These are phyloP conservation scores for Penicillium arizonense DNA, from an alignment of 495 filamentous ascomycete species.

Conservation along the genomic window DNA sequence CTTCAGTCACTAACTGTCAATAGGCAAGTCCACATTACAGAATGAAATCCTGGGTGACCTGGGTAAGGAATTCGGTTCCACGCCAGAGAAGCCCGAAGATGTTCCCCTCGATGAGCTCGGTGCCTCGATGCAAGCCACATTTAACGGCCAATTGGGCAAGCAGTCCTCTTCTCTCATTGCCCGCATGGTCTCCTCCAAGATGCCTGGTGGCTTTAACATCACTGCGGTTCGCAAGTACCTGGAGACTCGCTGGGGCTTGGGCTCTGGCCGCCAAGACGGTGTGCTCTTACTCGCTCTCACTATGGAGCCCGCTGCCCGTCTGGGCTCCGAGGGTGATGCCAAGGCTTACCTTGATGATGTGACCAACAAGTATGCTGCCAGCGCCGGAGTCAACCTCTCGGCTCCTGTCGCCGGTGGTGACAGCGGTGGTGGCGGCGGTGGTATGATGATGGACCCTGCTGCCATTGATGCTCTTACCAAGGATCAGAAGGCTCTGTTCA, in stretches of 20 bases:
- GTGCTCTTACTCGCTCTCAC: slow-evolving; percentile 86
- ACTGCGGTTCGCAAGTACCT: slow-evolving; percentile 91
- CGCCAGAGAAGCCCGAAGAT: slow-evolving; percentile 98
- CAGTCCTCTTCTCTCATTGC: slow-evolving; percentile 93
- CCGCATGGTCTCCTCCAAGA: slow-evolving; percentile 94
- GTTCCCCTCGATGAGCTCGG: slow-evolving; percentile 93
- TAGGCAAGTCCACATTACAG: slow-evolving; percentile 96
- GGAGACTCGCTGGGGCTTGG: slow-evolving; percentile 90
- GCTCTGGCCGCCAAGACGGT: slow-evolving; percentile 84
- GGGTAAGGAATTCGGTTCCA: slow-evolving; percentile 97
- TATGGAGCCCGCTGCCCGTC: slow-evolving; percentile 83
- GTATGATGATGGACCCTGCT: slow-evolving; percentile 99
- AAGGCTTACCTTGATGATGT: slow-evolving; percentile 88
- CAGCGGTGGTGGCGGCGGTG: slow-evolving; percentile 63
- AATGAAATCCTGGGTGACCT: slow-evolving; percentile 95
- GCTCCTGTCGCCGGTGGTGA: slow-evolving; percentile 73
- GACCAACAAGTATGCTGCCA: slow-evolving; percentile 83
- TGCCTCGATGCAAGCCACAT: slow-evolving; percentile 93
- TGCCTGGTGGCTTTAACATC: slow-evolving; percentile 99
- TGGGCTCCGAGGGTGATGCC: slow-evolving; percentile 85
- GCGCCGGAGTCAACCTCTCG: slow-evolving; percentile 81
- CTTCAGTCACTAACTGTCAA: neutral
- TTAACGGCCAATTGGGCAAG: slow-evolving; percentile 97
- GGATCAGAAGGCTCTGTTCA: slow-evolving; percentile 91
- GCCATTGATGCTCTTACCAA: slow-evolving; percentile 96